phyloP scores from a whole-genome alignment of 192 early-diverging fungal species.

The Spizellomyces sp. region DNA sequence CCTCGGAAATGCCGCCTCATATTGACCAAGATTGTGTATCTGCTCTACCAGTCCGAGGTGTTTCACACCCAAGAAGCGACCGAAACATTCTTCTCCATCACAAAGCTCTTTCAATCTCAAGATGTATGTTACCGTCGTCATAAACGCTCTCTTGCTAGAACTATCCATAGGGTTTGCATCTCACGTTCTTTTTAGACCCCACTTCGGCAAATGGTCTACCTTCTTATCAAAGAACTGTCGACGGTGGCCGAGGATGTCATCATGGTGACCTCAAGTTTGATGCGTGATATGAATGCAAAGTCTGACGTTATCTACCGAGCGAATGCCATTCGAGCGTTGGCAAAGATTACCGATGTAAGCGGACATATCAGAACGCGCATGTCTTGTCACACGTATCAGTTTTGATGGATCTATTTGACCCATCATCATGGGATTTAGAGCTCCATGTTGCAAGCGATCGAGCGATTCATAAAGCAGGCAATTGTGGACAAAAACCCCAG shows the following conservation, averaged over 20 bases:
- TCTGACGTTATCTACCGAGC: constrained; percentile 89
- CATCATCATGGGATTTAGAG: constrained; percentile 48
- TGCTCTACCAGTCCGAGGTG: constrained; percentile 86
- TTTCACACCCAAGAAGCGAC: constrained; percentile 96
- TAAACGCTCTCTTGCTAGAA: neutral
- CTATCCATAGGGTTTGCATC: neutral
- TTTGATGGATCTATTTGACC: neutral
- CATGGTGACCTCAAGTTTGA: constrained; percentile 94
- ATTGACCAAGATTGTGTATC: constrained; percentile 91
- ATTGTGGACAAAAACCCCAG: constrained; percentile 94
- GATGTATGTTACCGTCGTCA: constrained; percentile 64
- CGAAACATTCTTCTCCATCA: constrained; percentile 96
- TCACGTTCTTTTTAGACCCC: constrained; percentile 63
- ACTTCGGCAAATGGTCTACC: constrained; percentile 95
- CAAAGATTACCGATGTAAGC: constrained; percentile 92
- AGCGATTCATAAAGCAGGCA: constrained; percentile 93
- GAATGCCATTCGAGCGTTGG: constrained; percentile 93
- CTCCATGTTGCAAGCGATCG: constrained; percentile 94
- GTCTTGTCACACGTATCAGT: neutral
- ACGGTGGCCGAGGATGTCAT: constrained; percentile 94
- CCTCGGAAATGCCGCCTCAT: constrained; percentile 90
- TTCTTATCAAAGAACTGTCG: constrained; percentile 96
- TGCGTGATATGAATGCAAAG: constrained; percentile 96
- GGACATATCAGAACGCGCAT: too few relatives aligned
- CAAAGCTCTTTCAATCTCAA: constrained; percentile 94